These are phyloP conservation scores for Botryotinia globosa DNA, from an alignment of 2,329 filamentous ascomycete genomes.

Conservation along the genomic window DNA sequence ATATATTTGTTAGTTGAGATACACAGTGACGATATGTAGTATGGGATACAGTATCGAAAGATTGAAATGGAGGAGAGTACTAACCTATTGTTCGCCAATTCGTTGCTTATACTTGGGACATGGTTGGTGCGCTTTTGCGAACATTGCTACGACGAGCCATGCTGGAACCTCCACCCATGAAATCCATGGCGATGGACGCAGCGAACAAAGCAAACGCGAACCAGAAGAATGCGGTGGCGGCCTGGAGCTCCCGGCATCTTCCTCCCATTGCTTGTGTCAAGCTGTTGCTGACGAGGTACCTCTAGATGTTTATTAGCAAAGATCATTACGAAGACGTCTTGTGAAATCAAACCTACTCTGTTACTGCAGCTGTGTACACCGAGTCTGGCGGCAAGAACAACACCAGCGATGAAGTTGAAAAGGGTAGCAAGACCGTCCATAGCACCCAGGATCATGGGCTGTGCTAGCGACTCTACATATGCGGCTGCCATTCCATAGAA, in stretches of 20 bases:
- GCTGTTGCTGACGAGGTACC: constrained; percentile 47
- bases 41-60: constrained; percentile 8
- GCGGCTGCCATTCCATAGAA: constrained; percentile 59
- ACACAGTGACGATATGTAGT: not conserved
- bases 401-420: constrained; percentile 65
- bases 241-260: constrained; percentile 73
- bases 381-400: constrained; percentile 69
- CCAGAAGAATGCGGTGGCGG: constrained; percentile 73
- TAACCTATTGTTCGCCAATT: constrained; percentile 25
- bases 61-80: constrained; percentile 24
- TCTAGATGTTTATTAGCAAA: constrained; percentile 29
- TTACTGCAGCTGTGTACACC: constrained; percentile 66
- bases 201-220: constrained; percentile 67
- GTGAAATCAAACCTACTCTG: constrained; percentile 42
- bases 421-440: constrained; percentile 60
- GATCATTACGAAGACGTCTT: too few species aligned
- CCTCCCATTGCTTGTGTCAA: constrained; percentile 61
- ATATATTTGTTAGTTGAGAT: not conserved
- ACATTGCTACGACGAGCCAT: constrained; percentile 36
- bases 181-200: constrained; percentile 51
- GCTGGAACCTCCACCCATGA: constrained; percentile 12
- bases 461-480: constrained; percentile 51
- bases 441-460: constrained; percentile 51
- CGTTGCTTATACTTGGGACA: constrained; percentile 53
- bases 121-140: constrained; percentile 46